phyloP scores from a whole-genome alignment of 2,329 filamentous ascomycete species.

The Aspergillus pseudoglaucus region DNA sequence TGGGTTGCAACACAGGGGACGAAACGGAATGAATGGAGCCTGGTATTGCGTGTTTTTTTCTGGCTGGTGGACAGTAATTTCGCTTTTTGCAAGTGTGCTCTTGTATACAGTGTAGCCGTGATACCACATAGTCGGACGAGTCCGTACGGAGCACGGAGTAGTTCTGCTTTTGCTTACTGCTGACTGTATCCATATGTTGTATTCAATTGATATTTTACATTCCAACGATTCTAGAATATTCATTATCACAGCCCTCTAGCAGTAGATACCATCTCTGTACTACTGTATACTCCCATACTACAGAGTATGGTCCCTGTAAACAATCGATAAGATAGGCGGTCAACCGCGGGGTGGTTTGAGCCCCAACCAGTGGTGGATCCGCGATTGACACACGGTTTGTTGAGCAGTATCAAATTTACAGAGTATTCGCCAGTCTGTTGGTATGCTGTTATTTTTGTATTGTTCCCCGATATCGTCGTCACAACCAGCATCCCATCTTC shows the following conservation, averaged over 20 bases:
- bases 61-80: neutral
- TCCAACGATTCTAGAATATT: too few species aligned
- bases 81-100: neutral
- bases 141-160: too few species aligned
- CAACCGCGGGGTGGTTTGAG: neutral
- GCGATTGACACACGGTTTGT: neutral
- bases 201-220: too few species aligned
- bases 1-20: neutral
- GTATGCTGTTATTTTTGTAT: neutral
- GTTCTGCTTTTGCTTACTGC: too few species aligned
- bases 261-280: too few species aligned
- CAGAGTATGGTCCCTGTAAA: too few species aligned
- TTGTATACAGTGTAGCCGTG: neutral
- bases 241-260: too few species aligned
- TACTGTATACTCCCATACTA: too few species aligned
- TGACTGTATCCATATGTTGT: too few species aligned
- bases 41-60: neutral
- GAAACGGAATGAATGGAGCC: neutral
- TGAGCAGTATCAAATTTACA: constrained; percentile 1
- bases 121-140: neutral
- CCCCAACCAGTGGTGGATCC: neutral
- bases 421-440: neutral
- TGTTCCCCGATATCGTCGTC: constrained; percentile 7
- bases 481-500: constrained; percentile 8
- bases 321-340: neutral